Conservation (phyloP, 192 early-diverging fungal genomes). For the Cladochytrium replicatum region DNA sequence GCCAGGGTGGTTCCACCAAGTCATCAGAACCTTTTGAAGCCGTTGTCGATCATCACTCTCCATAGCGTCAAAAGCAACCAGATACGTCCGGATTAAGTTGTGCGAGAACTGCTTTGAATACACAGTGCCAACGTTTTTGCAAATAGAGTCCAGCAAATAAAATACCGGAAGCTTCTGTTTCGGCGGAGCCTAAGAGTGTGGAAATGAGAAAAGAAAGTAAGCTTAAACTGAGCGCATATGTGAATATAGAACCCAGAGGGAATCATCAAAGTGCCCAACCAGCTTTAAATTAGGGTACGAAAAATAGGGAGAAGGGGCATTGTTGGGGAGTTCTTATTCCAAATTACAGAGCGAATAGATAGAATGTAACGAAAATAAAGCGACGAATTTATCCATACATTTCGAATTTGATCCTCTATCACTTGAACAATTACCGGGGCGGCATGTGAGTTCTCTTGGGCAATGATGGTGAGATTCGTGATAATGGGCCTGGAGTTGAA, state of each 20-base stretch:
- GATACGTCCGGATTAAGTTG: conserved; percentile 63
- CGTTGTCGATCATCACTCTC: conserved; percentile 51
- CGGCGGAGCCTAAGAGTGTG: conserved; percentile 52
- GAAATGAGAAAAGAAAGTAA: too few species aligned
- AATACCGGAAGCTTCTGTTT: conserved; percentile 76
- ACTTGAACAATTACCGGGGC: conserved; percentile 67
- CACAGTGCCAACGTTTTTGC: conserved; percentile 80
- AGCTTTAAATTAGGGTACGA: background rate
- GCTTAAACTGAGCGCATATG: too few species aligned
- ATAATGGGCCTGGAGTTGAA: conserved; percentile 94
- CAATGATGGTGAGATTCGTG: conserved; percentile 76
- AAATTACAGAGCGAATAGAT: background rate
- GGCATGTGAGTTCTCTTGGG: conserved; percentile 56
- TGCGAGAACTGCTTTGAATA: conserved; percentile 65
- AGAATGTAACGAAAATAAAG: background rate
- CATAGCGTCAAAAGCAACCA: conserved; percentile 64
- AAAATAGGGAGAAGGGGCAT: background rate
- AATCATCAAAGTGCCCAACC: background rate
- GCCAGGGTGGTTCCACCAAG: conserved; percentile 70
- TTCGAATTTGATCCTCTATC: conserved; percentile 52
- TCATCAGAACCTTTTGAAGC: conserved; percentile 67
- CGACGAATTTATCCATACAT: conserved; percentile 25
- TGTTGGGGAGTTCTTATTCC: too few species aligned
- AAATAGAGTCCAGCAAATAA: conserved; percentile 92
- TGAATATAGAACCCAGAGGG: background rate